Conservation (phyloP, 2,329 filamentous ascomycete genomes). For the Calonectria pseudoreteaudii region DNA sequence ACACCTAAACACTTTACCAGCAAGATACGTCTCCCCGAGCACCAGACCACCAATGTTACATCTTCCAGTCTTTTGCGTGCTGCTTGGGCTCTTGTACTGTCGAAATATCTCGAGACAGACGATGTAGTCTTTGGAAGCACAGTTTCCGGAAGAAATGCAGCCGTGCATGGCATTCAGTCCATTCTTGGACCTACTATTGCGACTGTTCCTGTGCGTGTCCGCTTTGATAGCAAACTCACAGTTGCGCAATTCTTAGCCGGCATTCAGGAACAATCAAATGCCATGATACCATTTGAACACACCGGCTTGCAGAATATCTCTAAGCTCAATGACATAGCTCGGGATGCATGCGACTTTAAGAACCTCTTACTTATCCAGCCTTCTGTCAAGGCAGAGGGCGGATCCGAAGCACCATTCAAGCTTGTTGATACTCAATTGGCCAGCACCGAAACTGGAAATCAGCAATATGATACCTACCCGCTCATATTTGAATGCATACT, state of each 20-base stretch:
- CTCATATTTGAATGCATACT: slow-evolving; percentile 9
- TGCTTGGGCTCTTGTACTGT: neutral
- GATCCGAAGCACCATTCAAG: slow-evolving; percentile 11
- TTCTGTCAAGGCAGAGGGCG: neutral
- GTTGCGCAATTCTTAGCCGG: neutral
- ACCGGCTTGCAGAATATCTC: slow-evolving; percentile 13
- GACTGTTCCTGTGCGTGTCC: neutral
- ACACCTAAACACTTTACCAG: neutral
- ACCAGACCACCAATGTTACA: neutral
- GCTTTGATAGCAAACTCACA: neutral
- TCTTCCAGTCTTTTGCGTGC: neutral
- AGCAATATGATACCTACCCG: slow-evolving; percentile 7
- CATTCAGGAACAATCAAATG: neutral
- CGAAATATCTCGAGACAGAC: slow-evolving; percentile 29
- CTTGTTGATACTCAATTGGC: slow-evolving; percentile 1
- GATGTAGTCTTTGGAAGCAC: slow-evolving; percentile 5
- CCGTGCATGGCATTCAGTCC: neutral
- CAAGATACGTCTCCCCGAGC: neutral
- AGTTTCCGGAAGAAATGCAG: slow-evolving; percentile 1
- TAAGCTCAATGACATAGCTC: neutral
- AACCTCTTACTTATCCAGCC: slow-evolving; percentile 13
- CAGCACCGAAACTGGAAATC: slow-evolving; percentile 21
- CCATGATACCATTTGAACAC: slow-evolving; percentile 9
- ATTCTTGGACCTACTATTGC: slow-evolving; percentile 6
- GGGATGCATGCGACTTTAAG: slow-evolving; percentile 7